Percentiles rank a stretch among this genome's conserved stretches.
Evolutionary conservation across 2,329 filamentous ascomycete genomes (phyloP).

Genomic region (Blumeriella jaapii): DNA sequence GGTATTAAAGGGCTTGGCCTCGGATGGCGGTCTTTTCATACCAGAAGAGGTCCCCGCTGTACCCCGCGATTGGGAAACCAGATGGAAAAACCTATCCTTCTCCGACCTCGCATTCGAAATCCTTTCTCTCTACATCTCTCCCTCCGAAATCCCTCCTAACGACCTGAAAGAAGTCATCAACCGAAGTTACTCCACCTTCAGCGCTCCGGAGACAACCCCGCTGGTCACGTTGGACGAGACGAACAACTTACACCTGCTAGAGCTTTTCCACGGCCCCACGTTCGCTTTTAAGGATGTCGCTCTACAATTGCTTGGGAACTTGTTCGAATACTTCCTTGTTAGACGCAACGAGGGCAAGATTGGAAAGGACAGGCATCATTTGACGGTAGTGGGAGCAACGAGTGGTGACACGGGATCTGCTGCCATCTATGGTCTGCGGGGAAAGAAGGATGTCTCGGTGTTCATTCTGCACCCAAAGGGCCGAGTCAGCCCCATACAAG

Average conservation of each 20-base stretch:
- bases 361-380: constrained; percentile 53
- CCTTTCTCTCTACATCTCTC: constrained; percentile 78
- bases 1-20: constrained; percentile 33
- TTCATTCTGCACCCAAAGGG: constrained; percentile 92
- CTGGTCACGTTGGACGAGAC: constrained; percentile 61
- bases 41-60: constrained; percentile 47
- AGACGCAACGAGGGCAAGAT: constrained; percentile 60
- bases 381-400: constrained; percentile 79
- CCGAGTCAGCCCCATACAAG: constrained; percentile 81
- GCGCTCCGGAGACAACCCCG: constrained; percentile 66
- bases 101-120: constrained; percentile 74
- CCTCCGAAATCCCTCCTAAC: constrained; percentile 64
- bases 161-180: constrained; percentile 78
- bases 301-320: constrained; percentile 87
- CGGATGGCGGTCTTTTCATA: constrained; percentile 8
- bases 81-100: constrained; percentile 71
- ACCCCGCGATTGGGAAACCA: constrained; percentile 49
- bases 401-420: constrained; percentile 87
- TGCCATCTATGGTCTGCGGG: constrained; percentile 86
- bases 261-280: constrained; percentile 92
- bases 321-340: constrained; percentile 81
- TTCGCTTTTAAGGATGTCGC: constrained; percentile 95
- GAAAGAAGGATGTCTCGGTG: constrained; percentile 94
- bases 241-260: constrained; percentile 71
- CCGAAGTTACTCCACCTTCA: constrained; percentile 83